Conservation (phyloP, 345 rosid species). For the Zanthoxylum bungeanum region DNA sequence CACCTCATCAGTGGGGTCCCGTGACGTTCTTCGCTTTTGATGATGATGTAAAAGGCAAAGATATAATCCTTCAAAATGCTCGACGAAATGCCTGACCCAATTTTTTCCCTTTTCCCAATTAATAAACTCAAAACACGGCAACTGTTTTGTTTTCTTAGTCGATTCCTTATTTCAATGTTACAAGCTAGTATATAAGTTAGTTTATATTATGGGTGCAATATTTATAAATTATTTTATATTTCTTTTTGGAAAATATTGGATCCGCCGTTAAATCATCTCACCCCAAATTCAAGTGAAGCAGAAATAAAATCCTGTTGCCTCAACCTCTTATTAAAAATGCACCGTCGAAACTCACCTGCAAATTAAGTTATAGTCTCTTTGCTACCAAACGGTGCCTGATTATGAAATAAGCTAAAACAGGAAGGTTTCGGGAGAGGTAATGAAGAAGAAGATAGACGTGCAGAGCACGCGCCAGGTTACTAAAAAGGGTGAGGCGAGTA, state of each 20-base stretch:
- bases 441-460: background rate
- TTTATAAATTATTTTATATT: too few relatives aligned
- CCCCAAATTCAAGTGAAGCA: too few relatives aligned
- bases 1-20: constrained; percentile 27
- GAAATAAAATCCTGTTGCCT: too few relatives aligned
- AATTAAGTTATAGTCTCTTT: too few relatives aligned
- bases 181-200: too few relatives aligned
- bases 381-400: too few relatives aligned
- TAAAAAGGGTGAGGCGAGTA: background rate
- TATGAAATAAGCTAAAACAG: background rate
- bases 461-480: background rate
- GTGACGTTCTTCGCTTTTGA: constrained; percentile 32
- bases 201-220: too few relatives aligned
- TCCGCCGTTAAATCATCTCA: too few relatives aligned
- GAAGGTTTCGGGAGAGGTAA: background rate
- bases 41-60: constrained; percentile 36
- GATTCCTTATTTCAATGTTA: background rate
- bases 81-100: constrained; percentile 99
- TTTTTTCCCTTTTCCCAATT: background rate
- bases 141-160: background rate
- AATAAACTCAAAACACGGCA: background rate
- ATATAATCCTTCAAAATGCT: constrained; percentile 68
- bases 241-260: too few relatives aligned
- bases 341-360: too few relatives aligned
- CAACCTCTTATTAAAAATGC: too few relatives aligned